Evolutionary conservation across 352 stramenopile species (phyloP).

Genomic region (Hyaloperonospora brassicae): DNA sequence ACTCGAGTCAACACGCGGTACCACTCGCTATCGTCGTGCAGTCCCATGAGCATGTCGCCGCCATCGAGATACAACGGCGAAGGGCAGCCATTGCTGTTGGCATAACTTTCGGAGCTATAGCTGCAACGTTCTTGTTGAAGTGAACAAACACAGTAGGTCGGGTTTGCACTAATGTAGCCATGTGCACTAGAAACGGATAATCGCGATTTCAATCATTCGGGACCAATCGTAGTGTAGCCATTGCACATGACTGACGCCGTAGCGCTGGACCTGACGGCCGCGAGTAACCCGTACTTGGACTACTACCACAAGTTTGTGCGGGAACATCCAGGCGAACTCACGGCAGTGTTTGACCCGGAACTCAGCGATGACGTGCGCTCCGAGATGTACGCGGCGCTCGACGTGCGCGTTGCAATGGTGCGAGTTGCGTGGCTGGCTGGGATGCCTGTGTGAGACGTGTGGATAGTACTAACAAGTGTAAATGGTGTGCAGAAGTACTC

Average conservation of each 20-base stretch:
- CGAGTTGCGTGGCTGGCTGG: constrained; percentile 1
- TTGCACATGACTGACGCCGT: constrained; percentile 18
- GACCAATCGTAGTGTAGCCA: constrained; percentile 21
- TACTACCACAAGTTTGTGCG: constrained; percentile 64
- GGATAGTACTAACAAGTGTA: too few relatives aligned
- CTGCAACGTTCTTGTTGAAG: not conserved
- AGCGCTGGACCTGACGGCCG: constrained; percentile 40
- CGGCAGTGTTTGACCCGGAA: constrained; percentile 60
- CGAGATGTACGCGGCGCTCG: constrained; percentile 62
- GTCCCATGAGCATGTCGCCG: constrained; percentile 60
- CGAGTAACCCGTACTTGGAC: constrained; percentile 78
- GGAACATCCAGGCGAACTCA: constrained; percentile 49
- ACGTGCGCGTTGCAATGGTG: constrained; percentile 78
- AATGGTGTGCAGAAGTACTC: constrained; percentile 65
- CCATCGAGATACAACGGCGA: constrained; percentile 46
- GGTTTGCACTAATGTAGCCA: constrained; percentile 18
- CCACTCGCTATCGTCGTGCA: constrained; percentile 64
- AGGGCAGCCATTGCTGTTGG: constrained; percentile 41
- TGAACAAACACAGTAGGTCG: too few relatives aligned
- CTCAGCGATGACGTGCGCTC: constrained; percentile 58
- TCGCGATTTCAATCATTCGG: constrained; percentile 12
- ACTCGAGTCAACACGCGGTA: constrained; percentile 72
- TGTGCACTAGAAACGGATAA: constrained; percentile 19
- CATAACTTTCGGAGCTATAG: constrained; percentile 8
- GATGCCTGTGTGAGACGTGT: too few relatives aligned